Conservation (phyloP, 192 early-diverging fungal species). For the Pecoramyces ruminantium region DNA sequence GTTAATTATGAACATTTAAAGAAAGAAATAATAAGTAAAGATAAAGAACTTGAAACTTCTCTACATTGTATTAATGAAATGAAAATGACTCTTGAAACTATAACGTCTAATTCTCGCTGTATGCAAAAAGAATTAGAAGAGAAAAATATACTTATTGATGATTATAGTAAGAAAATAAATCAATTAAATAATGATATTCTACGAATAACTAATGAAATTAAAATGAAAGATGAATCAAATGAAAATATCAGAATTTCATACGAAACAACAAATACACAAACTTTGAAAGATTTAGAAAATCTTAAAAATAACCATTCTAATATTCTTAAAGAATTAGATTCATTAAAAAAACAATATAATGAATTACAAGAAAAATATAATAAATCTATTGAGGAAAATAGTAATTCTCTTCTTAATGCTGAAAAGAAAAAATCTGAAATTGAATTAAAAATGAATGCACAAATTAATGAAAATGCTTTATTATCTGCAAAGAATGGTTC, state of each 20-base stretch:
- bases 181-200: not conserved
- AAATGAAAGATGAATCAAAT: not conserved
- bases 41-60: not conserved
- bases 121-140: not conserved
- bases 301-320: not conserved
- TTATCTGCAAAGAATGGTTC: not conserved
- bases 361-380: not conserved
- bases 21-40: not conserved
- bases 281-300: not conserved
- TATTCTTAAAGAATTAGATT: not conserved
- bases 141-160: not conserved
- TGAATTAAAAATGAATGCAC: not conserved
- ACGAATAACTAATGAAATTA: not conserved
- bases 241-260: not conserved
- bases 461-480: not conserved
- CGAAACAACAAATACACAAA: not conserved
- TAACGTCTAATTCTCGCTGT: not conserved
- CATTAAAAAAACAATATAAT: not conserved
- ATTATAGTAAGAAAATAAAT: not conserved
- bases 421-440: not conserved
- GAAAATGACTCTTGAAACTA: not conserved
- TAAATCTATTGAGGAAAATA: not conserved
- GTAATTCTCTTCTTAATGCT: not conserved
- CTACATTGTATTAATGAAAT: not conserved
- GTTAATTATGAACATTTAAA: not conserved